Evolutionary conservation across 805 yeast genomes (phyloP).

Genomic region (Spathaspora sp.): DNA sequence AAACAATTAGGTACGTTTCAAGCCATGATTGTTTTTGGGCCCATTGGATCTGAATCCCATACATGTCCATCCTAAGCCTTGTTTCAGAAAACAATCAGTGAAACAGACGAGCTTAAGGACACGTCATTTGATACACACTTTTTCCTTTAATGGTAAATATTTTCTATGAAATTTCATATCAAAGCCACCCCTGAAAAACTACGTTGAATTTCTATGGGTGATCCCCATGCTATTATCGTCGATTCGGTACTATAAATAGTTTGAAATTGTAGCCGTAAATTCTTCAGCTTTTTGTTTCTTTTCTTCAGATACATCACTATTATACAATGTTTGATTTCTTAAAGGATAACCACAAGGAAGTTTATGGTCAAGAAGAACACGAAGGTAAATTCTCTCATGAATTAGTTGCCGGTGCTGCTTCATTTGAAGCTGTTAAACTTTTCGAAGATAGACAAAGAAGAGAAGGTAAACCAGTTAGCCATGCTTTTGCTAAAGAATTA

Average conservation of each 20-base stretch:
- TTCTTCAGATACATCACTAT: not conserved
- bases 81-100: not conserved
- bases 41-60: too few species aligned
- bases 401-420: constrained; percentile 29
- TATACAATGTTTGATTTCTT: constrained; percentile 25
- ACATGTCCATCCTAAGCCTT: not conserved
- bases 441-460: constrained; percentile 29
- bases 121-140: not conserved
- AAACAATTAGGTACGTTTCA: too few species aligned
- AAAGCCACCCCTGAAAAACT: not conserved
- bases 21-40: too few species aligned
- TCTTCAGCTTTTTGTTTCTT: not conserved
- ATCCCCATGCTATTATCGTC: not conserved
- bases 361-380: constrained; percentile 23
- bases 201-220: not conserved
- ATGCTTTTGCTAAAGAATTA: constrained; percentile 25
- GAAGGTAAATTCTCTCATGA: constrained; percentile 29
- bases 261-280: not conserved
- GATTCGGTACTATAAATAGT: not conserved
- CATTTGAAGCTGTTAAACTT: constrained; percentile 27
- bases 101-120: not conserved
- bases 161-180: not conserved
- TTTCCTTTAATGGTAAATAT: not conserved
- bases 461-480: constrained; percentile 29
- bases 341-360: constrained; percentile 21